phyloP scores from a whole-genome alignment of 192 early-diverging fungal species.

The Coemansia sp. region DNA sequence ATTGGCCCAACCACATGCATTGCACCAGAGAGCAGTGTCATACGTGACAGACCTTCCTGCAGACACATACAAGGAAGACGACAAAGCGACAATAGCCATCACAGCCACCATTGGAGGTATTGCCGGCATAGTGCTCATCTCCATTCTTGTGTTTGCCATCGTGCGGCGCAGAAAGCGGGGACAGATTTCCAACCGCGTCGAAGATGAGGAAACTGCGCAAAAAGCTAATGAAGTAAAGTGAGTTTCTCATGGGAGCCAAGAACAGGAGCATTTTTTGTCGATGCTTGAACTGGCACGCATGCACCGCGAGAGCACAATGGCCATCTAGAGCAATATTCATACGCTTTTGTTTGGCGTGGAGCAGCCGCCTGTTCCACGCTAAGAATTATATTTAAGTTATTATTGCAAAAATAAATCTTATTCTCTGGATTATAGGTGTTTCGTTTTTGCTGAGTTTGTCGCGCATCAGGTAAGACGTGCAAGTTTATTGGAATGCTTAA shows the following conservation, averaged over 20 bases:
- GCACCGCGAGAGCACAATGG: background rate
- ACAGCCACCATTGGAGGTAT: constrained; percentile 1
- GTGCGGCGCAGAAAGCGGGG: background rate
- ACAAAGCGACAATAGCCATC: constrained; percentile 3
- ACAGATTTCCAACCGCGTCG: background rate
- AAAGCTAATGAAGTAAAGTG: too few species aligned
- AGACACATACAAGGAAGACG: constrained; percentile 5
- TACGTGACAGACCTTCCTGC: constrained; percentile 1
- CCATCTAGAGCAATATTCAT: too few species aligned
- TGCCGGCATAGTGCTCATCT: background rate
- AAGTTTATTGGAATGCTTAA: too few species aligned
- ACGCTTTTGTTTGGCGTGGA: too few species aligned
- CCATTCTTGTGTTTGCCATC: background rate
- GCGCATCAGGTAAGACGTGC: too few species aligned
- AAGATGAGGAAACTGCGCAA: background rate
- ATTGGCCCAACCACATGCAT: background rate
- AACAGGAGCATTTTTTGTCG: background rate
- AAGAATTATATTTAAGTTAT: too few species aligned
- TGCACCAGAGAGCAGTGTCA: background rate
- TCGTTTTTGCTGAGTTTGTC: too few species aligned
- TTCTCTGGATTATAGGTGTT: too few species aligned
- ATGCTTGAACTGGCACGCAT: background rate
- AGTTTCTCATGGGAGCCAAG: too few species aligned
- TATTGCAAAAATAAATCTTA: too few species aligned
- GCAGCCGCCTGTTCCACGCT: too few species aligned